Base-by-base conservation (phyloP, 2,329 filamentous ascomycete genomes). In the Beauveria rudraprayagi region DNA sequence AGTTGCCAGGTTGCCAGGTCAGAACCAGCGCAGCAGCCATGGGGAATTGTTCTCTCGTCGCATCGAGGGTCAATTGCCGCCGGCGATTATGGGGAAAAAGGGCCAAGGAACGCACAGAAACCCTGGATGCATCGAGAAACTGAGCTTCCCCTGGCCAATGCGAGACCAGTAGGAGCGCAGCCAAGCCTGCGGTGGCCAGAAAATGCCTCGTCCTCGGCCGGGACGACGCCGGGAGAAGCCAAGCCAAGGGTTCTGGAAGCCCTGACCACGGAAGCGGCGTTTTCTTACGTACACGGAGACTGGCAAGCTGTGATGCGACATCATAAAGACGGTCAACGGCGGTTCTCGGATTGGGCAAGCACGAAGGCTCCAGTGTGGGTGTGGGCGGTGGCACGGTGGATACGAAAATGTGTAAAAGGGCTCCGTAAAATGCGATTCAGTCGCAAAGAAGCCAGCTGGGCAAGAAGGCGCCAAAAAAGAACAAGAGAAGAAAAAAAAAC, bases 181-280 rank as follows among this genome's bases (percentile, higher is more conserved):
- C 41, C 50, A 16, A 40, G 26, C 19, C 37, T 60, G 41, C 50
- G 56, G 34, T 59, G 48, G 54, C 16, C 54, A 61, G 54, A 57
- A 61, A 61, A 61, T 61, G 60, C 60, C 60, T 61, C 60, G 60
- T 52, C 17, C 30, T 61, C 58, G 50, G 58, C 58, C 50, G 58
- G 56, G 46, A 51, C 48, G 40, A 59, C 28, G n/a, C 30, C 51
- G 19, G 47, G 47, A 52, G 46, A 56, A 56, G 53, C 52, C 46
- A 44, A 51, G 54, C 47, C 60, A 53, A 61, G 54, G 14, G 60
- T 57, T 50, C 51, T 43, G 60, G 51, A 61, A 50, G 43, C 37
- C 30, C 28, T 55, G 51, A 37, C 43, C 17, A 41, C 44, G 50
- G 58, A 61, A 60, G 48, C 48, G 57, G 57, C 57, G 57, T 60